Base-by-base conservation (phyloP, 179 eudicot species). In the Silene vulgaris region DNA sequence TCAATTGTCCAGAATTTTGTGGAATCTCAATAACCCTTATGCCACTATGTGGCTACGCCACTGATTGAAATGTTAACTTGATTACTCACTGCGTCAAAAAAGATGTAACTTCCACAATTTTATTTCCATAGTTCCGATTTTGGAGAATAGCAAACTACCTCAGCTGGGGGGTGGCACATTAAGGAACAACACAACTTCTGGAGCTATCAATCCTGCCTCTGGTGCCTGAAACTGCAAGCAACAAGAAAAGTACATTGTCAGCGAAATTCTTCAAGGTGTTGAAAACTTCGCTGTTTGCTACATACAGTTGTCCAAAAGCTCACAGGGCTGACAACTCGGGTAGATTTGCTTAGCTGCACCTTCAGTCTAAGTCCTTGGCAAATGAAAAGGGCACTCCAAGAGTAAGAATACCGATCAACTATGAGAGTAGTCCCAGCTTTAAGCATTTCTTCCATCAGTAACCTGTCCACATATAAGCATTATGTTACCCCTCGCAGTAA, bases 341-440 rank as follows among this genome's bases (percentile, higher is more conserved):
- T 50, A 61, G 0, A 20, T 29, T 77, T 83, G 93, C 99, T 96
- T 92, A 92, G 70, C 99, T 90, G 97, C 97, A 95, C 26, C 89
- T 86, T 61, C 90, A 75, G 79, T 87, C 87, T 60, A 92, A 89
- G 78, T 97, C 99, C 85, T 92, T 92, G 59, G 99, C 99, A 79
- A 97, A 84, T 26, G 99, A 92, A 83, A 95, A 95, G 5, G 97
- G 97, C 74, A 95, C 97, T 65, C 99, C 99, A 30, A 28, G 99
- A 95, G 82, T 88, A 95, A 29, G 99, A 89, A 85, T 95, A 95
- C 7, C 99, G 97, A 85, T 92, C 99, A 70, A 95, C 89, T 23
- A 95, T 84, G 35, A 95, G 91, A n/a, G 97, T 88, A 5, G 88
- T 92, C 74, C 96, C 95, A 82, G 89, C 82, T 82, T 80, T 89